These are phyloP conservation scores for Chrysanthemum makinoi DNA, from an alignment of 129 eudicot species.

Conservation along the genomic window DNA sequence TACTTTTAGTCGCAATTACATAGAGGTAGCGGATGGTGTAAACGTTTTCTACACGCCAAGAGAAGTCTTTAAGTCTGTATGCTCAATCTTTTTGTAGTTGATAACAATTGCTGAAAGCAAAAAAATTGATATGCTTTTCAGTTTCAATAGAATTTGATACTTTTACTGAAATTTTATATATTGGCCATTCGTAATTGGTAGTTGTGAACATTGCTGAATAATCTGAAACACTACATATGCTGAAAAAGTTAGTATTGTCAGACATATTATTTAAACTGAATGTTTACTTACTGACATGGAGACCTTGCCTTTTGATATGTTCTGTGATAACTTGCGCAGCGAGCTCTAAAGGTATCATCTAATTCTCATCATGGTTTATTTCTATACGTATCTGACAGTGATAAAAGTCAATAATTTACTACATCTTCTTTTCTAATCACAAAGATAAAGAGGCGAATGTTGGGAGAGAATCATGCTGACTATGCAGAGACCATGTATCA, in stretches of 20 bases:
- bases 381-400: slow-evolving; percentile 9
- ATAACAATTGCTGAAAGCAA: slow-evolving; percentile 4
- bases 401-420: not conserved
- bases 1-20: slow-evolving; percentile 24
- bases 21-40: slow-evolving; percentile 19
- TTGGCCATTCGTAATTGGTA: too few relatives aligned
- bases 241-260: not conserved
- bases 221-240: too few relatives aligned
- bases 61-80: slow-evolving; percentile 18
- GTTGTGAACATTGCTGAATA: too few relatives aligned
- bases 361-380: slow-evolving; percentile 7
- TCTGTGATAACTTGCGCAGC: slow-evolving; percentile 42
- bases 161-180: not conserved
- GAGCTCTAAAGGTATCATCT: slow-evolving; percentile 73
- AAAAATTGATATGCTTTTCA: not conserved
- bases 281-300: slow-evolving; percentile 24
- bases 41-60: slow-evolving; percentile 6
- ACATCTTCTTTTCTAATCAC: slow-evolving; percentile 12
- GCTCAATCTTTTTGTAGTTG: slow-evolving; percentile 16
- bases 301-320: slow-evolving; percentile 31
- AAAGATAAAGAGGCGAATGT: slow-evolving; percentile 86
- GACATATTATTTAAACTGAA: not conserved
- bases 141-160: slow-evolving; percentile 5
- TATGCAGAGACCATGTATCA: slow-evolving; percentile 98
- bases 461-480: slow-evolving; percentile 80